Evolutionary conservation across 2,329 filamentous ascomycete species (phyloP).

Genomic region (Monilinia fructicola): DNA sequence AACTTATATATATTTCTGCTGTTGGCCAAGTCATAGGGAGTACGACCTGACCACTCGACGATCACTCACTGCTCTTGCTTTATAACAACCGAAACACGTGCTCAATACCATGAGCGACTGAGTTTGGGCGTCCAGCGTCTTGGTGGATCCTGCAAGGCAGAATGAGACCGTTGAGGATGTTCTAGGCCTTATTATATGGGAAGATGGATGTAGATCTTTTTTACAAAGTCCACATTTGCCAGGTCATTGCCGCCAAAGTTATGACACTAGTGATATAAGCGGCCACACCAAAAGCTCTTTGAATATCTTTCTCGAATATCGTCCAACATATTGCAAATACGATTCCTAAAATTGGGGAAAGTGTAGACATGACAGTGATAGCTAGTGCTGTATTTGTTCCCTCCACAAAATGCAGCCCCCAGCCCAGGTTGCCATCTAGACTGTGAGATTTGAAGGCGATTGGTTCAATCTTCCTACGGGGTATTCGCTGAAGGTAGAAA

Average conservation of each 20-base stretch:
- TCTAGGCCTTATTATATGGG: not conserved
- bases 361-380: not conserved
- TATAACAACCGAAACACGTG: not conserved
- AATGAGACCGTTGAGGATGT: not conserved
- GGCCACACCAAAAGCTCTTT: conserved; percentile 25
- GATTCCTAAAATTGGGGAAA: not conserved
- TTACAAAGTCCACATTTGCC: conserved; percentile 24
- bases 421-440: not conserved
- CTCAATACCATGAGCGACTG: not conserved
- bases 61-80: not conserved
- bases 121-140: not conserved
- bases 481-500: conserved; percentile 3
- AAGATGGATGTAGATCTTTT: not conserved
- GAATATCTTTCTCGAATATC: conserved; percentile 24
- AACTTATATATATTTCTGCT: not conserved
- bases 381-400: conserved; percentile 2
- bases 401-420: conserved; percentile 4
- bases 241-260: conserved; percentile 26
- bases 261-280: conserved; percentile 27
- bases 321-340: conserved; percentile 13
- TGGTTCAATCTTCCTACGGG: conserved; percentile 11
- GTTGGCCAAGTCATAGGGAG: not conserved
- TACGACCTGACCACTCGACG: not conserved
- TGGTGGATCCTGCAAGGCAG: not conserved
- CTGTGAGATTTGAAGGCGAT: not conserved